Conservation (phyloP, 73 alveolate genomes). For the Durusdinium trenchii region DNA sequence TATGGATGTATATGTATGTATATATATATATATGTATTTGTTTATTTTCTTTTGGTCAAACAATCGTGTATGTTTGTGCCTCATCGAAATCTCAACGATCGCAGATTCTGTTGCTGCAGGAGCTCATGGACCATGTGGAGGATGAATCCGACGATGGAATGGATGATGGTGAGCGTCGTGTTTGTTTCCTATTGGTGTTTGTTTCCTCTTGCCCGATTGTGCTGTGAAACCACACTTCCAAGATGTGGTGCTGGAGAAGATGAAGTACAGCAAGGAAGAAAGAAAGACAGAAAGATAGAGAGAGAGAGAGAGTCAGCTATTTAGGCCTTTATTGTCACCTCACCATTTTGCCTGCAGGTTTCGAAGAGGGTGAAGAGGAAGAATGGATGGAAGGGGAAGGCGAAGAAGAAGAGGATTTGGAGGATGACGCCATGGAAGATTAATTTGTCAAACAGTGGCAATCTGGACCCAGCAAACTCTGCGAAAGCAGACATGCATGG, state of each 20-base stretch:
- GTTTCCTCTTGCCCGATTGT: background rate
- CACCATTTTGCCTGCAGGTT: background rate
- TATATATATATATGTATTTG: too few relatives aligned
- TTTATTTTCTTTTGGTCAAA: too few relatives aligned
- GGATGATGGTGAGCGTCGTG: constrained; percentile 12
- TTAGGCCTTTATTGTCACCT: background rate
- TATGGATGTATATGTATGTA: too few relatives aligned
- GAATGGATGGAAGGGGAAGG: constrained; percentile 31
- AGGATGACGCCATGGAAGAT: constrained; percentile 75
- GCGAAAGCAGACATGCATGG: constrained; percentile 72
- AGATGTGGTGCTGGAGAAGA: too few relatives aligned
- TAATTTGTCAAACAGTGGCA: background rate
- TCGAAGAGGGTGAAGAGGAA: constrained; percentile 75
- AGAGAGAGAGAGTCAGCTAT: background rate
- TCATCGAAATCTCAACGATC: too few relatives aligned
- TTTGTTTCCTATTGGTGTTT: background rate
- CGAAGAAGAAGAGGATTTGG: constrained; percentile 66
- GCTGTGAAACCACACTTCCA: too few relatives aligned
- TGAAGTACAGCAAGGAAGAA: too few relatives aligned
- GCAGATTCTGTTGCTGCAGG: too few relatives aligned
- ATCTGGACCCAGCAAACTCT: background rate
- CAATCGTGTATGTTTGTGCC: too few relatives aligned
- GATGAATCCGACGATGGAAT: constrained; percentile 47
- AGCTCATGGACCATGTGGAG: constrained; percentile 25
- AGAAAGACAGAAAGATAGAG: too few relatives aligned